Evolutionary conservation across 2,329 filamentous ascomycete species (phyloP), one percentile per base, ranked within the genome.

Genomic region (Aspergillus sp.): DNA sequence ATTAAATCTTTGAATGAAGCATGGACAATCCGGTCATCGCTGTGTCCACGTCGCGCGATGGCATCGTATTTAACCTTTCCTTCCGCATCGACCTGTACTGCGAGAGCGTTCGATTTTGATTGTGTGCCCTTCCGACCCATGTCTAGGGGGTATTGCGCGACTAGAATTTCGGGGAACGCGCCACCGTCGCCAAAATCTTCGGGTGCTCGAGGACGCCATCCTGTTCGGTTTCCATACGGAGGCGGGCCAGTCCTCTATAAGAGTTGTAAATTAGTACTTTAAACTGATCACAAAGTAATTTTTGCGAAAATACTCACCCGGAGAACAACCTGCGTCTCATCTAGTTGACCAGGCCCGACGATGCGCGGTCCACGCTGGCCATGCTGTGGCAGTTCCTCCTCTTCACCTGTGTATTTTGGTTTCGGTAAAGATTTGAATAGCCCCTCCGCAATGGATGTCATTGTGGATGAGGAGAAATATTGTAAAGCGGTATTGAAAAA

Each of bases 161-260:
- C 87, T 13, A 90, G 88, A 26, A 97, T 88, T 76, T 98, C 93
- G 38, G 95, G 95, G 71, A 97, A 99, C 52, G 93, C 92, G 67
- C 95, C 95, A 62, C 95, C 95, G 80, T 98, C 93, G 67, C 91
- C 93, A 77, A 93, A 99, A 75, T 99, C 95, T 71, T 97, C 93
- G 62, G 89, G 85, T 41, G 83, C 83, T 68, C 93, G 88, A 32
- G 95, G 95, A 64, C 95, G 86, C 95, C 95, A 99, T 84, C 90
- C 90, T 72, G 85, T 77, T 69, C 95, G 89, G 72, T 92, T 88
- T 49, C 91, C 91, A 67, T 98, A 99, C 1, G 91, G 82, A 9
- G 95, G 95, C 57, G 93, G 92, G 17, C 93, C 93, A 56, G 85
- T 83, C 78, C 87, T 89, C 84, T 89, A 60, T 42, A 53, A 44